Base-by-base conservation (phyloP, 305 asterid genomes). In the Nicotiana rustica region DNA sequence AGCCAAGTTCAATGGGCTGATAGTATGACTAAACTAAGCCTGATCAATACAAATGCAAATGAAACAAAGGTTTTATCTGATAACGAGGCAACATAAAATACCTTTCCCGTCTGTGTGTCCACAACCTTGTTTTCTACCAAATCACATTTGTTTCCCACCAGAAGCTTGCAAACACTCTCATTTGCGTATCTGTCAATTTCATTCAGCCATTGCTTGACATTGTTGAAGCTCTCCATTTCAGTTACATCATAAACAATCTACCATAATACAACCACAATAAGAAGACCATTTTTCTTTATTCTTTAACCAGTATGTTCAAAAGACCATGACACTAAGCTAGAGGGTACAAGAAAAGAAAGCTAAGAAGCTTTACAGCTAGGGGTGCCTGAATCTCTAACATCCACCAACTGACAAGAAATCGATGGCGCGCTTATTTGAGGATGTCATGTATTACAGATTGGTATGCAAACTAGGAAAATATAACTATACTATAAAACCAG, bases 211-310 rank as follows among this genome's bases (percentile, higher is more conserved):
- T 95, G 99, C 90, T 95, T 95, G 52, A 95, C 98, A 89, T 95
- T 94, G 95, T 94, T 93, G 96, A 94, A 95, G 92, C 99, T 95
- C 92, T 95, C 99, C 97, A 92, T 93, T 81, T 94, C 98, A 77
- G 99, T 95, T 52, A 95, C 99, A 88, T 95, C 99, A 68, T 95
- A 95, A 82, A 95, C 98, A 83, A 95, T 92, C 99, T 94, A 83
- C 85, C 36, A 75, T 85, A 86, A 78, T 84, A 35, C 55, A 79
- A 38, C 86, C 41, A 83, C 44, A 81, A 60, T 79, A 33, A 85
- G 87, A 86, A 80, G 38, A 49, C 7, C 25, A 73, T 49, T 13
- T 70, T 25, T 25, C 25, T 25, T 25, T 25, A 25, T 73, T 47
- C 38, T 73, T 49, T 47, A 21, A 73, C 79, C 79, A 49, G 64